phyloP scores from a whole-genome alignment of 78 protist genomes.

The Goniomonas avonlea region DNA sequence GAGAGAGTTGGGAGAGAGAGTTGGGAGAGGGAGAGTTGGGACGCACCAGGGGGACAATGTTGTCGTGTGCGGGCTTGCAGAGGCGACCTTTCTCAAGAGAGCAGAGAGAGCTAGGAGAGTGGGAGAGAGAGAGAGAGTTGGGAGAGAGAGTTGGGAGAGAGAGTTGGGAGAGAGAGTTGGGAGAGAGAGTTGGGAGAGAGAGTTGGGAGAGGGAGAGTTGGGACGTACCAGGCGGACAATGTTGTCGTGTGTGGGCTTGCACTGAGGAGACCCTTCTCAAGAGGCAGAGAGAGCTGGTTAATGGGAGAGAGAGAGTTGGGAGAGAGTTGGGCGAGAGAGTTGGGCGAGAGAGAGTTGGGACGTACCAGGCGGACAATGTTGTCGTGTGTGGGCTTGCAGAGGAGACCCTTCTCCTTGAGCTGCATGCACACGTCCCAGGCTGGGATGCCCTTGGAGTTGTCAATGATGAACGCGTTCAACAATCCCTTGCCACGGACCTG shows the following conservation, averaged over 20 bases:
- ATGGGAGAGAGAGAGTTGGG: background rate
- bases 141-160: slow-evolving; percentile 40
- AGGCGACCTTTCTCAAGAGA: too few species aligned
- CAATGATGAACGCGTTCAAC: slow-evolving; percentile 28
- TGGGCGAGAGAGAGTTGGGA: slow-evolving; percentile 74
- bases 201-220: background rate
- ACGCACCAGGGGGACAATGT: slow-evolving; percentile 84
- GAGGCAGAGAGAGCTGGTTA: background rate
- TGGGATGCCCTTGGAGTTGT: background rate
- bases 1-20: too few species aligned
- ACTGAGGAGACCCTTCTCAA: too few species aligned
- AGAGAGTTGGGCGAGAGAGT: slow-evolving; percentile 42
- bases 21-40: slow-evolving; percentile 37
- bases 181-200: too few species aligned
- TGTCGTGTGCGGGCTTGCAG: slow-evolving; percentile 89
- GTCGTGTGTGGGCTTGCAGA: slow-evolving; percentile 90
- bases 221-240: slow-evolving; percentile 91
- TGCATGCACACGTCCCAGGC: slow-evolving; percentile 78
- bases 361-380: slow-evolving; percentile 89
- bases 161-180: slow-evolving; percentile 67
- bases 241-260: slow-evolving; percentile 87
- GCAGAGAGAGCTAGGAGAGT: background rate
- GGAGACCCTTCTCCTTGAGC: slow-evolving; percentile 72
- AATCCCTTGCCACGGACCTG: slow-evolving; percentile 28
- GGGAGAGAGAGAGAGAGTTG: background rate